Conservation (phyloP, 495 filamentous ascomycete genomes). For the Thozetella sp. region DNA sequence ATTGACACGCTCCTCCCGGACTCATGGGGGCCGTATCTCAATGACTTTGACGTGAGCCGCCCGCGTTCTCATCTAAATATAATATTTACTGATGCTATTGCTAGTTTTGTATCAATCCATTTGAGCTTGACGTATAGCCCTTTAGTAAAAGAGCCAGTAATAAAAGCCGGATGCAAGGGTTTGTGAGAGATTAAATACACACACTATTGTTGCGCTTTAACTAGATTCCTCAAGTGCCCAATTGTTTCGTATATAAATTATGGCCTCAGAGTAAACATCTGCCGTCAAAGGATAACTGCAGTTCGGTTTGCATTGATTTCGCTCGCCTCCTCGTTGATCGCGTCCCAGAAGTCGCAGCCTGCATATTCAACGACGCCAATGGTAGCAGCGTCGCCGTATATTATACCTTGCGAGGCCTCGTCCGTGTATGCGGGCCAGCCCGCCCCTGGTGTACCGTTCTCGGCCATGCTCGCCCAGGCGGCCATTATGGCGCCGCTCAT, state of each 20-base stretch:
- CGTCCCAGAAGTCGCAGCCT: slow-evolving; percentile 30
- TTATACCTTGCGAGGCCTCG: slow-evolving; percentile 19
- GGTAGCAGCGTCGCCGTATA: slow-evolving; percentile 22
- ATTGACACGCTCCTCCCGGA: background rate
- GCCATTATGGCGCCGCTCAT: slow-evolving; percentile 32
- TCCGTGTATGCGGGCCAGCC: slow-evolving; percentile 29
- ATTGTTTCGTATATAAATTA: no score
- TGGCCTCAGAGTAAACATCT: no score
- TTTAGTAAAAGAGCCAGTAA: no score
- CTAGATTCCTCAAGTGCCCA: no score
- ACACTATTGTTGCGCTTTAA: no score
- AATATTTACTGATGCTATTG: background rate
- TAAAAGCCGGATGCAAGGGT: no score
- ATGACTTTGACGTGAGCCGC: background rate
- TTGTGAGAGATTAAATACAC: no score
- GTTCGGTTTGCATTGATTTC: no score
- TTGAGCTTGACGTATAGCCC: slow-evolving; percentile 8
- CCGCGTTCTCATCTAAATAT: background rate
- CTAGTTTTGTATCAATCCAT: background rate
- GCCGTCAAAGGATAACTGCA: no score
- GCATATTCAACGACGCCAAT: slow-evolving; percentile 30
- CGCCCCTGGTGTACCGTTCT: slow-evolving; percentile 22
- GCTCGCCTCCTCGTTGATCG: no score
- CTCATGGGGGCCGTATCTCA: background rate
- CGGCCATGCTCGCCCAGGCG: slow-evolving; percentile 40